Evolutionary conservation across 1,284 basidiomycete species (phyloP).

Genomic region (Ustilago vetiveriae): DNA sequence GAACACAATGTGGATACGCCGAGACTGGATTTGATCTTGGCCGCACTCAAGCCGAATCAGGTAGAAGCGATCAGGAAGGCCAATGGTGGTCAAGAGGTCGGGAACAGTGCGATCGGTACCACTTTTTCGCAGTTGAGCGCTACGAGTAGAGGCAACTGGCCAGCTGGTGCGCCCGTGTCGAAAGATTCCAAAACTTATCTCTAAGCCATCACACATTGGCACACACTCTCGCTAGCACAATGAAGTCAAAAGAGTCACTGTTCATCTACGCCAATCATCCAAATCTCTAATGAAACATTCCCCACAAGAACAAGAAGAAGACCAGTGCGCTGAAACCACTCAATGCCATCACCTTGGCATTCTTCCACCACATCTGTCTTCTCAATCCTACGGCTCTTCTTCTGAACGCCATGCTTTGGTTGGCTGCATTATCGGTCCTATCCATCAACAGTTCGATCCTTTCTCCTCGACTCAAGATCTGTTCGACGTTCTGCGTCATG

Average conservation of each 20-base stretch:
- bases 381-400: conserved; percentile 85
- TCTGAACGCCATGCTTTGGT: conserved; percentile 93
- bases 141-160: conserved; percentile 35
- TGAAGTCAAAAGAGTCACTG: too few relatives aligned
- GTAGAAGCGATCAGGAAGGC: conserved; percentile 27
- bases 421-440: conserved; percentile 95
- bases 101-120: not conserved
- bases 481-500: conserved; percentile 77
- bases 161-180: conserved; percentile 37
- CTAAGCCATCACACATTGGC: not conserved
- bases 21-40: conserved; percentile 56
- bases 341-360: conserved; percentile 75
- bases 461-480: conserved; percentile 92
- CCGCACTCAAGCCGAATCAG: conserved; percentile 54
- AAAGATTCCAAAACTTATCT: conserved; percentile 13
- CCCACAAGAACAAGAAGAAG: conserved; percentile 34
- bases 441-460: conserved; percentile 94
- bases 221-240: too few relatives aligned
- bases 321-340: conserved; percentile 79
- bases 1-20: conserved; percentile 49
- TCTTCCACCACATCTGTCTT: conserved; percentile 93
- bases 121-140: conserved; percentile 23
- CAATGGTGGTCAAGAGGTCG: not conserved
- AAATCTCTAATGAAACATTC: conserved; percentile 23
- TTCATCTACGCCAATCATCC: too few relatives aligned